Evolutionary conservation across 108 stramenopile genomes (phyloP), one percentile per base, ranked within the genome.

Genomic region (Skeletonema grethae): DNA sequence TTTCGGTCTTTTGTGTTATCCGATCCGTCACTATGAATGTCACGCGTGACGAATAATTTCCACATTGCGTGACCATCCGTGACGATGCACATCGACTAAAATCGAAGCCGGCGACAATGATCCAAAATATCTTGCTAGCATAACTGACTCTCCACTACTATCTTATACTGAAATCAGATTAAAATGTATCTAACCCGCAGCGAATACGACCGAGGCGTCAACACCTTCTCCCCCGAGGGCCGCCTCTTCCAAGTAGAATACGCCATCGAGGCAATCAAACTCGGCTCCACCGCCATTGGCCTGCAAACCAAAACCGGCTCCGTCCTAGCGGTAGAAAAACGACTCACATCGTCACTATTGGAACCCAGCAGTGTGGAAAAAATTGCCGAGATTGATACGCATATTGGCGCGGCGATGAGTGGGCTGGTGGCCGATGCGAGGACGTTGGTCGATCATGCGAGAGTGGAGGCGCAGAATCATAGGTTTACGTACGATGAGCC

Each of bases 381-480:
- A 86, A 97, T 99, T 82, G 93, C 97, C 66, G 98, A 99, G 67
- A 88, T 99, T 65, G 99, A 99, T 76, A 63, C 72, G 0, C 98
- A 99, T 83, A 85, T 98, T 39, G 99, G 98, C 9, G 98, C 97
- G 29, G 99, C 99, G 71, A 97, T 98, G 96, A 91, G 89, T 63
- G 99, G 99, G 10, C 69, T 99, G 28, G 97, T 99, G 20, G 98
- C 97, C 28, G 99, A 98, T 76, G 98, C 98, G 8, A 78, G 98
- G 61, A 99, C 99, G 0, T 75, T 99, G 53, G 95, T 99, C 10
- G 99, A 99, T 77, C 98, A 99, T 82, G 99, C 98, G 3, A 85
- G 99, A 68, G 96, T 99, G 35, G 99, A 99, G 88, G 97, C 97
- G 10, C 98, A 99, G 83, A 99, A 98, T 87, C 99, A 99, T 76